Conservation (phyloP, 495 filamentous ascomycete genomes). For the Tuber borchii region DNA sequence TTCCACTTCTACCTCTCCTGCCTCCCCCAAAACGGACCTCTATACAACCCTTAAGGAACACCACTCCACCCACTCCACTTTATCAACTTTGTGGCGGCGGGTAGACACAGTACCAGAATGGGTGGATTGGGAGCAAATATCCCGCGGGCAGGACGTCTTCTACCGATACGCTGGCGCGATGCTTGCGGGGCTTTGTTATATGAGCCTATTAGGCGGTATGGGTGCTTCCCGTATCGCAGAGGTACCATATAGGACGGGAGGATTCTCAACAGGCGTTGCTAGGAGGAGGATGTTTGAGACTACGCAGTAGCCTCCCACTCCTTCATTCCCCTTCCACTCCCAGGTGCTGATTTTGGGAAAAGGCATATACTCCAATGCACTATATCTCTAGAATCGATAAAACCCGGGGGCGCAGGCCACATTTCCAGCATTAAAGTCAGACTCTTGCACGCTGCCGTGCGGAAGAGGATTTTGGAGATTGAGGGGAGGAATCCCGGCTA, state of each 20-base stretch:
- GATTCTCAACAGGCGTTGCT: conserved; percentile 65
- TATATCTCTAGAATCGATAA: conserved; percentile 56
- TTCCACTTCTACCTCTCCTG: not conserved
- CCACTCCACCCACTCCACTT: conserved; percentile 51
- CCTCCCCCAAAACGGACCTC: conserved; percentile 48
- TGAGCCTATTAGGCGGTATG: conserved; percentile 61
- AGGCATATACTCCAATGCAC: conserved; percentile 66
- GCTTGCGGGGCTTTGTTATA: conserved; percentile 58
- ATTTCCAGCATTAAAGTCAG: conserved; percentile 65
- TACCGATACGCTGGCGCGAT: conserved; percentile 66
- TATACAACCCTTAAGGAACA: conserved; percentile 58
- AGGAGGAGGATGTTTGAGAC: conserved; percentile 67
- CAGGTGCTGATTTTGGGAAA: conserved; percentile 4
- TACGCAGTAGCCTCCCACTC: conserved; percentile 47
- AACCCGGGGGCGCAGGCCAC: conserved; percentile 62
- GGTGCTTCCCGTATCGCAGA: conserved; percentile 61
- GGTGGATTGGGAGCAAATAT: conserved; percentile 78
- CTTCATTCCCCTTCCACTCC: too few species aligned
- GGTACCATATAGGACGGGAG: conserved; percentile 69
- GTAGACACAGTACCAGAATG: conserved; percentile 65
- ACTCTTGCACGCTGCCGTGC: conserved; percentile 65
- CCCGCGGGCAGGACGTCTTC: conserved; percentile 59
- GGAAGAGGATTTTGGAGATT: conserved; percentile 58
- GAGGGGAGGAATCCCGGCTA: conserved; percentile 53
- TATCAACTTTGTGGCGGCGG: conserved; percentile 59